Conservation (phyloP, 768 basidiomycete species). For the Cystobasidium tubakii region DNA sequence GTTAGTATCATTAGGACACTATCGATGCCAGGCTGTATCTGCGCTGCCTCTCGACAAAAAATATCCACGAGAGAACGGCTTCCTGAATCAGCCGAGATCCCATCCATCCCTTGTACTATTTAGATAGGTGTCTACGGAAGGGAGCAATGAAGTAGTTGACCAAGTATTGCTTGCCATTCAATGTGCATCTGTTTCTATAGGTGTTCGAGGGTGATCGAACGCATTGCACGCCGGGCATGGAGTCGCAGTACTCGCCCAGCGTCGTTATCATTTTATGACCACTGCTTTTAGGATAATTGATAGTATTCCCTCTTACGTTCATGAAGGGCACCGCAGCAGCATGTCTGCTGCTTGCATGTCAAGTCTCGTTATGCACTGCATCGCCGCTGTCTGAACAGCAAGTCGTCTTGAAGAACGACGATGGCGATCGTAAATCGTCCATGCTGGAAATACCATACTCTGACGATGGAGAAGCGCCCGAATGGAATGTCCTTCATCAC, state of each 20-base stretch:
- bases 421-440: neutral
- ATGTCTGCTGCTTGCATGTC: neutral
- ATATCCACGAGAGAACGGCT: constrained; percentile 14
- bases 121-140: neutral
- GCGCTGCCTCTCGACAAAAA: constrained; percentile 17
- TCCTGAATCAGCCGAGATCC: constrained; percentile 36
- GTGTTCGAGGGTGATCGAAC: no score
- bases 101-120: neutral
- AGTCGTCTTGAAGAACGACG: neutral
- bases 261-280: no score
- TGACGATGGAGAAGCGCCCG: neutral
- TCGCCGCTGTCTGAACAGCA: neutral
- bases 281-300: no score
- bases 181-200: no score
- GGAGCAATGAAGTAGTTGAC: no score
- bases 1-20: no score
- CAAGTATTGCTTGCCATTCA: no score
- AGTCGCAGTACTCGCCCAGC: neutral
- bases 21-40: constrained; percentile 35
- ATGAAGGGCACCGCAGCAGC: constrained; percentile 4
- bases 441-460: neutral
- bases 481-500: constrained; percentile 31
- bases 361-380: neutral
- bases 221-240: neutral
- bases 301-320: neutral